Base-by-base conservation (phyloP, 176 grass and related monocot species). In the Triticum turgidum region DNA sequence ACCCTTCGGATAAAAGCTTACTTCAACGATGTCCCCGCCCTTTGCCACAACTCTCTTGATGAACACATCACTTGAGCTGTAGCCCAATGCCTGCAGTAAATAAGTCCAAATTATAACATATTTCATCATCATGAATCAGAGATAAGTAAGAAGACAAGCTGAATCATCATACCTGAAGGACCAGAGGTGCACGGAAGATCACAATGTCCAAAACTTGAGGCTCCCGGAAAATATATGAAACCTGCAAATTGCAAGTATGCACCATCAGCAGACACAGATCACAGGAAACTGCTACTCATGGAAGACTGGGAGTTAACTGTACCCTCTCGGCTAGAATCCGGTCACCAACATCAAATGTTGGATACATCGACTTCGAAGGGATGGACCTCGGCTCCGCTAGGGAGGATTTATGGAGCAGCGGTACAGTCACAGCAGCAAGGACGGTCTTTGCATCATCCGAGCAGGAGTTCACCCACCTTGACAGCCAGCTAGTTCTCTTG, bases 291-390 rank as follows among this genome's bases (percentile, higher is more conserved):
- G 39, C 45, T 62, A 56, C 13, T 5, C 75, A 37, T 61, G 21
- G 1, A 76, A 62, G 65, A 51, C 18, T 42, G 52, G 13, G 75
- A 56, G 59, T 24, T 9, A 45, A 52, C 8, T 68, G 24, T 90
- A 99, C 97, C 97, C 91, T 99, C 90, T 99, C 97, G 0, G 97
- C 92, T 18, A 99, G 80, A 82, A 99, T 99, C 5, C 97, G 86
- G 20, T 99, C 97, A 59, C 97, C 97, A 51, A 99, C 85, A 87
- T 99, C 97, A 51, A 99, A 99, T 47, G 97, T 99, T 2, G 97
- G 97, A 80, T 85, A 94, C 97, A 99, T 99, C 20, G 97, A 99
- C 80, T 86, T 93, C 3, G 97, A 91, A 83, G 97, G 97, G 79
- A 99, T 96, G 41, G 94, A 99, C 76, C 94, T 96, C 0, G 94